Evolutionary conservation across 1,139 yeast genomes (phyloP), one percentile per base, ranked within the genome.

Genomic region (Spathaspora jeffriesii): DNA sequence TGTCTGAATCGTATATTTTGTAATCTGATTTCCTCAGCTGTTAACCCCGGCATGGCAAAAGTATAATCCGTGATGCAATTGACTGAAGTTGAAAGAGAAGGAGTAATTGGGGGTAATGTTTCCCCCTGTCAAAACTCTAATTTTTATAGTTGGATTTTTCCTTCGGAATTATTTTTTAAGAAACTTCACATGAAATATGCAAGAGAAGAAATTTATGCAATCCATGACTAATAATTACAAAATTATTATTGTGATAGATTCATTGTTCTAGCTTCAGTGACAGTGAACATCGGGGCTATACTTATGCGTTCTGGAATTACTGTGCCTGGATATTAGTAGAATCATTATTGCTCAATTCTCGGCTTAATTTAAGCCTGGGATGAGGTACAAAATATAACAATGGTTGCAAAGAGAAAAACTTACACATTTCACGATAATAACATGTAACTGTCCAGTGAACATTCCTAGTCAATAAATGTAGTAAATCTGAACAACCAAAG

Each of bases 1-100:
- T 88, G 78, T 59, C 85, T 82, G 89, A 95, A 89, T 65, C 86
- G 84, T 62, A 81, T 81, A 45, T 75, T 68, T 49, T 76, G 75
- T 43, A 91, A 76, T 47, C 96, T 78, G 50, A 70, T 70, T 65
- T 88, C 96, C 68, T 90, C 97, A 13, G 79, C 81, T 14, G 78
- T 73, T 40, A 69, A 50, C 9, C 56, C 55, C 13, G 48, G 18
- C 54, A 49, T 48, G 34, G 37, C 14, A 30, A 30, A n/a, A n/a
- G n/a, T n/a, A n/a, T n/a, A n/a, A n/a, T n/a, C n/a, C n/a, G n/a
- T n/a, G n/a, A n/a, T 14, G 31, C 8, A 14, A 43, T 9, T 17
- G 46, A 30, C 18, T 40, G 28, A n/a, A 31, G 20, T 27, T 18
- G 38, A 20, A 37, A 36, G 34, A 17, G n/a, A 17, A 20, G 17